These are phyloP conservation scores for Priceomyces carsonii DNA, from an alignment of 805 yeast species.

Conservation along the genomic window DNA sequence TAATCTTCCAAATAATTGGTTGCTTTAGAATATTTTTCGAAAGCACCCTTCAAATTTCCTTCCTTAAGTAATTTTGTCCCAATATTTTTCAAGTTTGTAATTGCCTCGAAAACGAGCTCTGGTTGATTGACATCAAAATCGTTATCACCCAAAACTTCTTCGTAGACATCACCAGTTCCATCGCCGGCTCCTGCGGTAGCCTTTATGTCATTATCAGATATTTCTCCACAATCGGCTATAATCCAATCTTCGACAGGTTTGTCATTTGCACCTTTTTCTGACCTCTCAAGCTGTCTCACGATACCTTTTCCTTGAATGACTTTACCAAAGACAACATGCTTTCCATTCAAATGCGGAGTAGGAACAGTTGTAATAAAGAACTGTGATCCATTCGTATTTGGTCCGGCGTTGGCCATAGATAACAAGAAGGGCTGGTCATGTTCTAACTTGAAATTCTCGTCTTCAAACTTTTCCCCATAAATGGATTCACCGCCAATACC, in stretches of 20 bases:
- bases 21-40: constrained; percentile 73
- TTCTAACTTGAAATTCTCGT: constrained; percentile 75
- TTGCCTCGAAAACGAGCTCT: constrained; percentile 67
- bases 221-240: constrained; percentile 76
- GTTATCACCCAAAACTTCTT: constrained; percentile 75
- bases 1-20: constrained; percentile 67
- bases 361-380: constrained; percentile 90
- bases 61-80: constrained; percentile 77
- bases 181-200: constrained; percentile 57
- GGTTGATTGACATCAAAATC: constrained; percentile 60
- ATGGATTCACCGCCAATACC: constrained; percentile 48
- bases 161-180: constrained; percentile 84
- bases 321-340: constrained; percentile 95
- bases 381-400: constrained; percentile 94
- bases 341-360: constrained; percentile 93
- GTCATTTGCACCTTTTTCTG: constrained; percentile 65
- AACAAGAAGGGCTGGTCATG: constrained; percentile 86
- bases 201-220: constrained; percentile 60
- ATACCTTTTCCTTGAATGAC: constrained; percentile 78
- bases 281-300: constrained; percentile 75
- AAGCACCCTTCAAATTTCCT: constrained; percentile 57
- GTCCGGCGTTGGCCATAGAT: constrained; percentile 97
- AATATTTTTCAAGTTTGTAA: constrained; percentile 64
- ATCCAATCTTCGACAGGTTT: constrained; percentile 70
- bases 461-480: constrained; percentile 67